These are phyloP conservation scores for Sporisorium graminicola DNA, from an alignment of 1,284 basidiomycete genomes.

Conservation along the genomic window DNA sequence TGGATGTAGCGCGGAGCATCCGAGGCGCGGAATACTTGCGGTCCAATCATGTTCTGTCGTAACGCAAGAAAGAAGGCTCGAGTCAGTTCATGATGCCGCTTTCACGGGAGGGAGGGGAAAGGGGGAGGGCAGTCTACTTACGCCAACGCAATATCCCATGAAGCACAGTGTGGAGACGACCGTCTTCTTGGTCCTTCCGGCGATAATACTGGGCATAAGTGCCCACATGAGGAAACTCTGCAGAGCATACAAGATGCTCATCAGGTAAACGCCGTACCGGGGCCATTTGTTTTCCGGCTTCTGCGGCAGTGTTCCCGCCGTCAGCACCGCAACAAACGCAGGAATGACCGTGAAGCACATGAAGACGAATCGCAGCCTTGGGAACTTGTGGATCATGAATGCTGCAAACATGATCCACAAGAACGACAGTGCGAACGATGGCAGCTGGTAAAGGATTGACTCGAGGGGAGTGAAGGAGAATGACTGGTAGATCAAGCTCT, in stretches of 20 bases:
- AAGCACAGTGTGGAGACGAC: conserved; percentile 60
- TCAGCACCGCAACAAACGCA: conserved; percentile 27
- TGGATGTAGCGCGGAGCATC: conserved; percentile 67
- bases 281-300: conserved; percentile 52
- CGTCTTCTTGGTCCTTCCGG: conserved; percentile 67
- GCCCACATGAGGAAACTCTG: conserved; percentile 63
- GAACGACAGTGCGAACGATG: conserved; percentile 61
- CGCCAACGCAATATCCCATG: conserved; percentile 65
- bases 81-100: no score
- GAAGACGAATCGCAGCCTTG: conserved; percentile 61
- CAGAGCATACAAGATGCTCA: conserved; percentile 62
- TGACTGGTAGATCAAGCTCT: conserved; percentile 52
- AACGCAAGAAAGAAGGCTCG: neutral
- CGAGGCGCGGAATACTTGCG: conserved; percentile 63
- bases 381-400: conserved; percentile 52
- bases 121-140: conserved; percentile 5
- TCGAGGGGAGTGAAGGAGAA: conserved; percentile 58
- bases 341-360: conserved; percentile 55
- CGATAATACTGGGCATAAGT: conserved; percentile 65
- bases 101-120: no score
- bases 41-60: conserved; percentile 41
- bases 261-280: conserved; percentile 62
- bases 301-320: conserved; percentile 35
- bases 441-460: conserved; percentile 65
- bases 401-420: conserved; percentile 67